phyloP scores from a whole-genome alignment of 1,284 basidiomycete species.

The Lentinus polychrous region DNA sequence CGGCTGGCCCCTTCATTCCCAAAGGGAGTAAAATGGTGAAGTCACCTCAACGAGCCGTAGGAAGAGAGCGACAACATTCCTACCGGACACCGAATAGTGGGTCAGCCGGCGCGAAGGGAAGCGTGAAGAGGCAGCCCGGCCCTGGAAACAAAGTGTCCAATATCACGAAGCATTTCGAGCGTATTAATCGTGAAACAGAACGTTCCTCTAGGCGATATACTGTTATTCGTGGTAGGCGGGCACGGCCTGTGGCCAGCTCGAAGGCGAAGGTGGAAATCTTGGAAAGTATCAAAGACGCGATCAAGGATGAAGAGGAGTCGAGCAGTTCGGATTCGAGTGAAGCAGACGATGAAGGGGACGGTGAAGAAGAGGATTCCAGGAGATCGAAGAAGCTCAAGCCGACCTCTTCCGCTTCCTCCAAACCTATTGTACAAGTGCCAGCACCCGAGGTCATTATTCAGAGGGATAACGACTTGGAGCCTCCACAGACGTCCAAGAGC shows the following conservation, averaged over 20 bases:
- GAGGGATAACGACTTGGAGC: not conserved
- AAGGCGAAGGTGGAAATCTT: slow-evolving; percentile 88
- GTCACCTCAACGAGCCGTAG: slow-evolving; percentile 25
- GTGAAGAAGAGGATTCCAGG: slow-evolving; percentile 46
- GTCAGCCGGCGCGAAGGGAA: slow-evolving; percentile 35
- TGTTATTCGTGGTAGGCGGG: slow-evolving; percentile 80
- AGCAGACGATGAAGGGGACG: slow-evolving; percentile 83
- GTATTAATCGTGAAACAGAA: slow-evolving; percentile 61
- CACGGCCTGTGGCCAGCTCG: slow-evolving; percentile 89
- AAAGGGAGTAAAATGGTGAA: slow-evolving; percentile 31
- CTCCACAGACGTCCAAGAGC: not conserved
- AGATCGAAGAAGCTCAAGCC: slow-evolving; percentile 16
- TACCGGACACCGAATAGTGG: slow-evolving; percentile 30
- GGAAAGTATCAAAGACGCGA: slow-evolving; percentile 88
- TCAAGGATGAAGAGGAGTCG: slow-evolving; percentile 69
- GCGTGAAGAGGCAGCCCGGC: slow-evolving; percentile 42
- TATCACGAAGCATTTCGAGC: slow-evolving; percentile 74
- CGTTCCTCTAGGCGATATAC: slow-evolving; percentile 63
- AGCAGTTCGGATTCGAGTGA: slow-evolving; percentile 77
- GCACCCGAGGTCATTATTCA: not conserved
- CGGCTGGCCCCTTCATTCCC: slow-evolving; percentile 18
- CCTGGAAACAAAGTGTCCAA: slow-evolving; percentile 63
- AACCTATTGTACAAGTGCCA: not conserved
- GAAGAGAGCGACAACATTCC: slow-evolving; percentile 39
- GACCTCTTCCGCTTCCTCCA: not conserved